A percentile compares a stretch with the other conserved stretches of the same genome.
Evolutionary conservation across 2,329 filamentous ascomycete genomes (phyloP).

Genomic region (Colletotrichum echinochloae): DNA sequence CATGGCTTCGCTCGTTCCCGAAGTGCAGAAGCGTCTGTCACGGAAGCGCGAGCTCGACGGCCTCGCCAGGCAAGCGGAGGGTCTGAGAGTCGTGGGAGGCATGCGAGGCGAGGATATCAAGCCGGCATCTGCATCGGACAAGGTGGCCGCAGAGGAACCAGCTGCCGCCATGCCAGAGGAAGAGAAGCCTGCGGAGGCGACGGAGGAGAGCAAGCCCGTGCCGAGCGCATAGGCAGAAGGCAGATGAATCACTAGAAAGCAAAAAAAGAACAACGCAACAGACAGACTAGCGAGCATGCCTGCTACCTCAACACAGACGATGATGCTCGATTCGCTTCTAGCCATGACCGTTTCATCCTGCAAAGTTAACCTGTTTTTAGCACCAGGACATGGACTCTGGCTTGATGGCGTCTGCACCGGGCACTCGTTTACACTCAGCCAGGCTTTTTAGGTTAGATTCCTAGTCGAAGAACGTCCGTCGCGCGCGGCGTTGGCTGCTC

Average conservation of each 20-base stretch:
- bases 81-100: conserved; percentile 60
- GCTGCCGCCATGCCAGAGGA: conserved; percentile 19
- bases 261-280: conserved; percentile 14
- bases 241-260: conserved; percentile 18
- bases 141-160: conserved; percentile 30
- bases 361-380: not conserved
- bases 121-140: conserved; percentile 42
- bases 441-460: not conserved
- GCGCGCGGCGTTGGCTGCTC: conserved; percentile 14
- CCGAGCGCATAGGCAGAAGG: conserved; percentile 20
- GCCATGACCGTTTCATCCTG: not conserved
- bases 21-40: conserved; percentile 65
- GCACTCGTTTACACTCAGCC: not conserved
- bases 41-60: conserved; percentile 59
- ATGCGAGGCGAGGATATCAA: conserved; percentile 57
- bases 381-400: not conserved
- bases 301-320: not conserved
- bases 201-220: conserved; percentile 41
- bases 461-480: conserved; percentile 20
- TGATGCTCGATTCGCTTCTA: not conserved
- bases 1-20: conserved; percentile 70
- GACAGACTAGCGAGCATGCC: not conserved
- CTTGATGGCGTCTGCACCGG: not conserved
- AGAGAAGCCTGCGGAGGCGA: conserved; percentile 24
- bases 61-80: conserved; percentile 57